Base-by-base conservation (phyloP, 2,329 filamentous ascomycete genomes). In the Pseudonectria buxi region DNA sequence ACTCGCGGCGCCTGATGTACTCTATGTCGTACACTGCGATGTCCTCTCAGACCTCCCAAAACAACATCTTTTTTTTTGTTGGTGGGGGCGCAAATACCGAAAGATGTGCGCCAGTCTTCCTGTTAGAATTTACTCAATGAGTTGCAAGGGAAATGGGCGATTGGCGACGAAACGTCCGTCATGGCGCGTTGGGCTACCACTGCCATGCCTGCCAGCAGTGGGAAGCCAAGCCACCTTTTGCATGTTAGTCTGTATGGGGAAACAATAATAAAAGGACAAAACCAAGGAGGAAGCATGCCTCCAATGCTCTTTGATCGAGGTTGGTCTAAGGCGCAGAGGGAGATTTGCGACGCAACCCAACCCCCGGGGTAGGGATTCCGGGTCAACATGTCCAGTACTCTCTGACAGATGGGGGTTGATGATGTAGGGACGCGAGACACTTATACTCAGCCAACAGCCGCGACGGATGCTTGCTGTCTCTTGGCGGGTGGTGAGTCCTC, bases 381-480 rank as follows among this genome's bases (percentile, higher is more conserved):
- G 29, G 30, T 38, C 28, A 35, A 40, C 33, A 34, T 39, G 31
- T 36, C 29, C 30, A 38, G 24, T 34, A 28, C 28, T 42, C 37
- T 39, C 43, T 36, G 37, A 36, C 35, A 31, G 7, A 29, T 28
- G 26, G 26, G 12, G 26, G 4, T 5, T 22, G 18, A 34, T 32
- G 31, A 33, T 30, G 12, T 37, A 29, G 34, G 32, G 36, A 37
- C 35, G 39, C 30, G 26, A 39, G 33, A 28, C 16, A 30, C 25
- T 22, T 35, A 41, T 45, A 46, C 44, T 59, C 44, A 67, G 39
- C 63, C 61, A 37, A 56, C 63, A 32, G 63, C 62, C 12, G 58
- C 61, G 35, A 66, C 51, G 6, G 64, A 66, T 24, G 64, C 55
- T 43, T 65, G 61, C 33, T 65, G 63, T 40, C 63, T 54, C 45